Percentiles rank a stretch among this genome's conserved stretches.
These are phyloP conservation scores for Filobasidium uniguttulatum DNA, from an alignment of 1,284 basidiomycete species.

Conservation along the genomic window DNA sequence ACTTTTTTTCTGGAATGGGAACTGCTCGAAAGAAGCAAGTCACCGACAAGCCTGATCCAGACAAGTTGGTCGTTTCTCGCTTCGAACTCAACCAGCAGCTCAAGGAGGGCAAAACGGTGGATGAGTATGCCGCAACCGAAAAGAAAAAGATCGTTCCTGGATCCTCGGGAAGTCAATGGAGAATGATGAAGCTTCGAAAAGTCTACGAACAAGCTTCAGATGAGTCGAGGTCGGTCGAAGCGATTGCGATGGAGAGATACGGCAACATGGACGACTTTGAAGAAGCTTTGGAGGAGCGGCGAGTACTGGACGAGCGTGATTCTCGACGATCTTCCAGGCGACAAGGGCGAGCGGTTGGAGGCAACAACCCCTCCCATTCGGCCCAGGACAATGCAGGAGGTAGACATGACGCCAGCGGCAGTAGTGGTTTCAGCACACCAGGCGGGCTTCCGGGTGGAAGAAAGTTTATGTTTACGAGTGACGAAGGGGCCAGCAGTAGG, in stretches of 20 bases:
- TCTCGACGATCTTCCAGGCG: slow-evolving; percentile 41
- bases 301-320: slow-evolving; percentile 67
- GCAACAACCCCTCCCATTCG: slow-evolving; percentile 28
- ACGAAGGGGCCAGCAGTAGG: slow-evolving; percentile 24
- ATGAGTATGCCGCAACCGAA: slow-evolving; percentile 46
- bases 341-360: no score
- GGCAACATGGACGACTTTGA: slow-evolving; percentile 71
- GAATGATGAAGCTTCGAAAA: slow-evolving; percentile 88
- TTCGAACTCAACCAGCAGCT: slow-evolving; percentile 72
- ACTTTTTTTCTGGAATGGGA: slow-evolving; percentile 76
- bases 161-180: slow-evolving; percentile 85
- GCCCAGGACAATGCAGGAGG: slow-evolving; percentile 25
- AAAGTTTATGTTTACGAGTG: slow-evolving; percentile 36
- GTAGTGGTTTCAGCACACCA: slow-evolving; percentile 11
- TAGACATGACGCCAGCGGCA: slow-evolving; percentile 54
- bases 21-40: slow-evolving; percentile 55
- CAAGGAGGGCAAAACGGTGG: slow-evolving; percentile 46
- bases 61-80: slow-evolving; percentile 46
- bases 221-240: slow-evolving; percentile 56
- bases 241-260: slow-evolving; percentile 78
- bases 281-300: slow-evolving; percentile 72
- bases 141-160: slow-evolving; percentile 52
- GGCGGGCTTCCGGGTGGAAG: slow-evolving; percentile 23
- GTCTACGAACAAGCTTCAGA: slow-evolving; percentile 83
- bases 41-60: slow-evolving; percentile 53